Base-by-base conservation (phyloP, 805 yeast species). In the Cyberlindnera maclurae region DNA sequence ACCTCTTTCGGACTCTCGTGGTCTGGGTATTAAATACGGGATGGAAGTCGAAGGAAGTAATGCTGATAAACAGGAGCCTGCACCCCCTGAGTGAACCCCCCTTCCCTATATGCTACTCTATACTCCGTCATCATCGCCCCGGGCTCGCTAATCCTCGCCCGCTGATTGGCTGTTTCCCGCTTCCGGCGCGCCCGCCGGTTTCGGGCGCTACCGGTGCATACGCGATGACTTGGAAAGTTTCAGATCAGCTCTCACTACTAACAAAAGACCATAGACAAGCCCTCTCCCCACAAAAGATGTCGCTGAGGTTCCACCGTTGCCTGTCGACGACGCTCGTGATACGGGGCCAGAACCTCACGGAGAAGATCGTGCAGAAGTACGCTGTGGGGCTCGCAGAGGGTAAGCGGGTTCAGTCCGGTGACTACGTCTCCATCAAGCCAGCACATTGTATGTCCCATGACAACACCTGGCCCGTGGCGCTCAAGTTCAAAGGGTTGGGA, bases 381-480 rank as follows among this genome's bases (percentile, higher is more conserved):
- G 94, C 97, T 3, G 95, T 89, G 10, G 95, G 90, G 4, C 60
- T 86, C 33, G 77, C 93, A 16, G 55, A 69, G n/a, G 80, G 77
- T 24, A 90, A 93, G 59, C 58, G 67, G 39, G 96, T 93, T 28
- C 79, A 70, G 52, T 71, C 86, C 34, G 98, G 97, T 12, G 99
- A 93, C 65, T 93, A 89, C 64, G 97, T 94, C 37, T 77, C 96
- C 2, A 90, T 93, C 57, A 74, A 69, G 54, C 99, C 99, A 4
- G 90, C 95, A 3, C 95, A 93, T 66, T 94, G 97, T 62, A 93
- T 93, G 99, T 87, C 97, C 12, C 99, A 93, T 62, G 99, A 93
- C 63, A 93, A 93, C 64, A 82, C 97, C 32, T 94, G 99, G 98
- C 99, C 99, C 1, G 97, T 93, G 13, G 98, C 98, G 1, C 71